A percentile compares a stretch with the other conserved stretches of the same genome.
phyloP scores from a whole-genome alignment of 2,329 filamentous ascomycete species.

The Helotiales sp. region DNA sequence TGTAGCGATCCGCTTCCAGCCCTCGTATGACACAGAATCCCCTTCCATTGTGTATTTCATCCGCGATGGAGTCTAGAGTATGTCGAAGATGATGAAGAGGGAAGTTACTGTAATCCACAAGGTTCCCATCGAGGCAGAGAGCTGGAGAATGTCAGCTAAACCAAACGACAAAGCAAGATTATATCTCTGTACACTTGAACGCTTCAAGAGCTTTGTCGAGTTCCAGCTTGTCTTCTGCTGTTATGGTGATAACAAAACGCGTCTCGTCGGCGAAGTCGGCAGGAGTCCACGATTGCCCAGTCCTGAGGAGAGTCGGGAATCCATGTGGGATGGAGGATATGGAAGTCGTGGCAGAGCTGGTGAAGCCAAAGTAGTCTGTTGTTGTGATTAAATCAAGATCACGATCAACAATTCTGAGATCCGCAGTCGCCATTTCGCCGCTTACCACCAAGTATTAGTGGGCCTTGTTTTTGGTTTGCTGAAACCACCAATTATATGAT shows the following conservation, averaged over 20 bases:
- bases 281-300: neutral
- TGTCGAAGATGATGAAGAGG: conserved; percentile 45
- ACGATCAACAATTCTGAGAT: neutral
- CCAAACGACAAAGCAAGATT: neutral
- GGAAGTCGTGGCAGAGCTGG: neutral
- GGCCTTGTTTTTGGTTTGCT: neutral
- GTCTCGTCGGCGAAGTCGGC: neutral
- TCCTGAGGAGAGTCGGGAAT: neutral
- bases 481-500: neutral
- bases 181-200: conserved; percentile 15
- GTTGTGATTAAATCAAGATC: neutral
- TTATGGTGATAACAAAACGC: neutral
- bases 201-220: conserved; percentile 12
- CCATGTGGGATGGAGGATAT: neutral
- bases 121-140: conserved; percentile 19
- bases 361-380: neutral
- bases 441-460: neutral
- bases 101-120: conserved; percentile 41
- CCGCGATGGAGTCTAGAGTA: conserved; percentile 40
- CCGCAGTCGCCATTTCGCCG: neutral
- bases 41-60: conserved; percentile 46
- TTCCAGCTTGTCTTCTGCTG: conserved; percentile 7
- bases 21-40: conserved; percentile 51
- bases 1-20: conserved; percentile 44
- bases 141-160: conserved; percentile 3